Evolutionary conservation across 352 stramenopile genomes (phyloP).

Genomic region (Saprolegnia parasitica): DNA sequence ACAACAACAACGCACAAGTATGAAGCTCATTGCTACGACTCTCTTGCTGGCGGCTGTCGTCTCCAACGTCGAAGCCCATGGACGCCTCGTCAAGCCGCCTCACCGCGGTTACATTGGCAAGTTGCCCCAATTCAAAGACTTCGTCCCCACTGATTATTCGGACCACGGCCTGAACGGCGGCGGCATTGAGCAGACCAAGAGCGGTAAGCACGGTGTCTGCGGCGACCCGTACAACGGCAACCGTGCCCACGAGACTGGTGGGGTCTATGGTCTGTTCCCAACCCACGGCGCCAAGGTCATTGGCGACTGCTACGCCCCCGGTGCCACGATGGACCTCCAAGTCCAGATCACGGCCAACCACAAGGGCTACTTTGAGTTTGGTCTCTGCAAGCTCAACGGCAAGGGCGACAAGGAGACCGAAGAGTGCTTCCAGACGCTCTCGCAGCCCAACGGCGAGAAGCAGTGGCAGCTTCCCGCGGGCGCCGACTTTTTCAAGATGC

Average conservation of each 20-base stretch:
- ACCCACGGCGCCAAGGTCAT: background rate
- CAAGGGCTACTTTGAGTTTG: constrained; percentile 47
- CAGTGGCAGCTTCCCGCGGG: constrained; percentile 26
- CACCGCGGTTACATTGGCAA: constrained; percentile 3
- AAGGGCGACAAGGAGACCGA: background rate
- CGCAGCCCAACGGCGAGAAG: constrained; percentile 30
- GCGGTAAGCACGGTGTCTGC: background rate
- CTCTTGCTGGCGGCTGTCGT: background rate
- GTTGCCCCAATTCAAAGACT: background rate
- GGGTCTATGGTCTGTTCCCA: background rate
- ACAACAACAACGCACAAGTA: no score
- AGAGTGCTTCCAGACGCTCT: constrained; percentile 31
- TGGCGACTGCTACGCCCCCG: background rate
- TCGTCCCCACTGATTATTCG: background rate
- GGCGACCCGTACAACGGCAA: background rate
- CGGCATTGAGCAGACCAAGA: background rate
- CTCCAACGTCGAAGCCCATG: background rate
- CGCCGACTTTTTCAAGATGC: constrained; percentile 16
- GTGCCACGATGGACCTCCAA: constrained; percentile 34
- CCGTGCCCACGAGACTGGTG: background rate
- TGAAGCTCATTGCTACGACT: no score
- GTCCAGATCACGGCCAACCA: constrained; percentile 43
- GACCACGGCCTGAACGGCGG: background rate
- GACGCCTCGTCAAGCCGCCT: background rate
- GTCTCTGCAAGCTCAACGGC: constrained; percentile 37